phyloP scores from a whole-genome alignment of 2,329 filamentous ascomycete species.

The Karstenula rhodostoma region DNA sequence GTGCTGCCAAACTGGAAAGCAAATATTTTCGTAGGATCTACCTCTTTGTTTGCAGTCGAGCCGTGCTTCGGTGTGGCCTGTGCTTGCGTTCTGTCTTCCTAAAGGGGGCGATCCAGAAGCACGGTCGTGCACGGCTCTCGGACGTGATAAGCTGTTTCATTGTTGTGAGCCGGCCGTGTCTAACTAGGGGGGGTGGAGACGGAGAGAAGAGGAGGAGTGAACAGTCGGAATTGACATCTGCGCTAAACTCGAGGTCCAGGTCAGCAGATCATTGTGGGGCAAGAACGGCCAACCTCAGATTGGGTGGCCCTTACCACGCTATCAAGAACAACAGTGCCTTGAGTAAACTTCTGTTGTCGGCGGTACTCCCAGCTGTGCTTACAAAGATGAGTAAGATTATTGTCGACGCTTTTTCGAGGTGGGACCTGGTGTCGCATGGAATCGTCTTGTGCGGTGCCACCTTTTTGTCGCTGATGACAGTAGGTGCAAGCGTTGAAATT shows the following conservation, averaged over 20 bases:
- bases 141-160: background rate
- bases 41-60: background rate
- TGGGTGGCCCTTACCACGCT: background rate
- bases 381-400: background rate
- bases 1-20: background rate
- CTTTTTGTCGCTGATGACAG: background rate
- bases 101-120: background rate
- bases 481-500: background rate
- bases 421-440: background rate
- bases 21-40: constrained; percentile 12
- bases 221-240: background rate
- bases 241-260: background rate
- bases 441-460: background rate
- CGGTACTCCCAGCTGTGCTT: background rate
- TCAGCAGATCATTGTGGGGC: constrained; percentile 1
- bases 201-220: background rate
- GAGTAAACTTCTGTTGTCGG: background rate
- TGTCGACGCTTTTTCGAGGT: background rate
- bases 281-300: background rate
- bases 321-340: background rate
- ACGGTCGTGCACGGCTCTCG: background rate
- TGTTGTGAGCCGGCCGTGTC: background rate
- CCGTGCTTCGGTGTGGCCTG: constrained; percentile 8
- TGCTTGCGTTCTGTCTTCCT: constrained; percentile 7
- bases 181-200: background rate